phyloP scores from a whole-genome alignment of 805 yeast species.

The Deakozyma indianensis region DNA sequence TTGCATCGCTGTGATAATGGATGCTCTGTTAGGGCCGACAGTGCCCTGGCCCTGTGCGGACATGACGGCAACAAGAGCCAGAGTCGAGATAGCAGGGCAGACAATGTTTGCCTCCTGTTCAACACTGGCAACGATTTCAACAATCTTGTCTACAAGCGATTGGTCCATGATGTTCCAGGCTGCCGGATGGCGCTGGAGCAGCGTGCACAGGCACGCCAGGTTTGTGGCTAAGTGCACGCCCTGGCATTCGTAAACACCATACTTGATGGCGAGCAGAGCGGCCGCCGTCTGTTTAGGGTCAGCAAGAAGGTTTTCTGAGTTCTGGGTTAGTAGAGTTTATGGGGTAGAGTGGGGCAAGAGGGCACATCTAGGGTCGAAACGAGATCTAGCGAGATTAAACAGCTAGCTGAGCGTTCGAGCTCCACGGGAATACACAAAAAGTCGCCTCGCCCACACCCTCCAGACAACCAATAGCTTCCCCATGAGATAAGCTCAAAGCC shows the following conservation, averaged over 20 bases:
- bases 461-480: no score
- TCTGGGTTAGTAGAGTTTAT: background rate
- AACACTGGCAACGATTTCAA: constrained; percentile 4
- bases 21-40: constrained; percentile 1
- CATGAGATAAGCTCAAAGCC: no score
- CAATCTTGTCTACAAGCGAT: constrained; percentile 8
- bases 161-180: constrained; percentile 13
- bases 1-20: constrained; percentile 5
- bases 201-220: constrained; percentile 8
- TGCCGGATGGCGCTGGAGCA: constrained; percentile 7
- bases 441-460: no score
- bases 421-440: no score
- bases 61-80: constrained; percentile 10
- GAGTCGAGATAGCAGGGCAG: constrained; percentile 11
- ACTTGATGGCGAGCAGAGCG: constrained; percentile 11
- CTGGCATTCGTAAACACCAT: constrained; percentile 11
- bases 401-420: no score
- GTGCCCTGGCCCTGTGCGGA: constrained; percentile 3
- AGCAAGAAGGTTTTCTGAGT: constrained; percentile 8
- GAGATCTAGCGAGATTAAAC: no score
- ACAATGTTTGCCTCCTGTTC: constrained; percentile 6
- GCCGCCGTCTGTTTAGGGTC: constrained; percentile 12
- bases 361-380: no score
- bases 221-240: constrained; percentile 8
- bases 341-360: background rate